Conservation (phyloP, 192 early-diverging fungal genomes). For the Podila epicladia region DNA sequence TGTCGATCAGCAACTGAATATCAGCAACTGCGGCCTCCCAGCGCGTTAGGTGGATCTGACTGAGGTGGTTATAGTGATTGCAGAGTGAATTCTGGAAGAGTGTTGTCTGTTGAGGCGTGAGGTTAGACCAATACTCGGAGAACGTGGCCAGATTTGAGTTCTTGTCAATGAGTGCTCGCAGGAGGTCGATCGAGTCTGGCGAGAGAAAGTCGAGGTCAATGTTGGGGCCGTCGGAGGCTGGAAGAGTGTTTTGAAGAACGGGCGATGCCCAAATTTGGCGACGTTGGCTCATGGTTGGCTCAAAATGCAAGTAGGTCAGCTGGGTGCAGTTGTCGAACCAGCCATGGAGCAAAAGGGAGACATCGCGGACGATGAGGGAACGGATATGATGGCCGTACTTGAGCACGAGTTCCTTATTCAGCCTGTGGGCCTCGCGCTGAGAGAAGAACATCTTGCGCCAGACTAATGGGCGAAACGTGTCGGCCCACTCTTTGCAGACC, state of each 20-base stretch:
- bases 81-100: not conserved
- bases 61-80: not conserved
- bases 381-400: not conserved
- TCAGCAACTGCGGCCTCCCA: not conserved
- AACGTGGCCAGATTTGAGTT: not conserved
- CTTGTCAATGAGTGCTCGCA: not conserved
- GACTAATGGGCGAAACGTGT: not conserved
- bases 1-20: not conserved
- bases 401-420: not conserved
- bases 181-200: not conserved
- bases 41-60: not conserved
- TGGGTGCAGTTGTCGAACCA: constrained; percentile 1
- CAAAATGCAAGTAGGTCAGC: not conserved
- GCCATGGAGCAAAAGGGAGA: not conserved
- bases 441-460: not conserved
- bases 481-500: constrained; percentile 2
- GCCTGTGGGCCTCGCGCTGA: not conserved
- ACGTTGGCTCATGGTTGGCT: not conserved
- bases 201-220: not conserved
- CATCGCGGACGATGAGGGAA: not conserved
- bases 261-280: not conserved
- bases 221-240: not conserved
- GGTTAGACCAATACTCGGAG: not conserved
- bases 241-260: not conserved
- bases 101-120: not conserved